Evolutionary conservation across 768 basidiomycete species (phyloP), one percentile per base, ranked within the genome.

Genomic region (Strobilomyces confusus): DNA sequence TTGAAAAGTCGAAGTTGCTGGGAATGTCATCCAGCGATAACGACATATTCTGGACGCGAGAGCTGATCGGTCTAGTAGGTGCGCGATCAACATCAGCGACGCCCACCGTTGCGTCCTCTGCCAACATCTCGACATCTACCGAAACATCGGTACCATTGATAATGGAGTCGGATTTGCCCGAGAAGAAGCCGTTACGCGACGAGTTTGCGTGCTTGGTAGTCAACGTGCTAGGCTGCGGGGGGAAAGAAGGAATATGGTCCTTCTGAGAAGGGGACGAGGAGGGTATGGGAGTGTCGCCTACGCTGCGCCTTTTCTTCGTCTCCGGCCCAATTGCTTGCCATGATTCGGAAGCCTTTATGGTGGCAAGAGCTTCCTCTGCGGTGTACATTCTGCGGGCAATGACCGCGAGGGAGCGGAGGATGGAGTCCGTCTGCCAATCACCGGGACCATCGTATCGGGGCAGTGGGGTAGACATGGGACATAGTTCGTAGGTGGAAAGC

Each of bases 401-500:
- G 29, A 71, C 73, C 25, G 72, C 68, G 57, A 85, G 72, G 14
- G 77, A 78, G 51, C 77, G 76, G 32, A 80, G 67, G 60, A 85
- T 81, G 57, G 74, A 72, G 50, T 83, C 80, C 20, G 80, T 83
- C 60, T 82, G 78, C 79, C 77, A 80, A 68, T 82, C 77, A 48
- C 70, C 54, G 6, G 80, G 80, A 1, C 83, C 84, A 63, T 77
- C 71, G 65, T 82, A 83, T 46, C 73, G 73, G 30, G 82, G 81
- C 55, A 73, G 68, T 37, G 82, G 79, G n/a, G 75, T 71, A 14
- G 75, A 71, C 56, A 69, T 63, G 20, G 80, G 79, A 44, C 80
- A 79, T 44, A 79, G 74, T 55, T 84, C 81, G 62, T 82, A 85
- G 12, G 81, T 69, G 17, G 83, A 83, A 26, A 85, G 71, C 9